Evolutionary conservation across 2,329 filamentous ascomycete species (phyloP).

Genomic region (Thelonectria olida): DNA sequence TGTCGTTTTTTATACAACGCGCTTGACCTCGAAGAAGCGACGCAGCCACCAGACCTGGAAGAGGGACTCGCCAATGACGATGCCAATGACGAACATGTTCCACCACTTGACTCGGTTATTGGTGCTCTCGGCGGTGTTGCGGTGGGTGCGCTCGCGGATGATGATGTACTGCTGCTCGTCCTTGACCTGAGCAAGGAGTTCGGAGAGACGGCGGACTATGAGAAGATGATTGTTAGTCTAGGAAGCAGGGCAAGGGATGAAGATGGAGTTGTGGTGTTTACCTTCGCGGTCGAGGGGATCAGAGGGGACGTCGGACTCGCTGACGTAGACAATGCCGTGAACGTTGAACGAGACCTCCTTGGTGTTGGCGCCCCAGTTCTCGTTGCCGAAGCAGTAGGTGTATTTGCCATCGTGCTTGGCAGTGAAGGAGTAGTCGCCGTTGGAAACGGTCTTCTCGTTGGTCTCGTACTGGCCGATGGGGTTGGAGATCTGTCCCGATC

Average conservation of each 20-base stretch:
- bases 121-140: conserved; percentile 98
- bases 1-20: conserved; percentile 61
- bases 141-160: conserved; percentile 91
- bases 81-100: conserved; percentile 94
- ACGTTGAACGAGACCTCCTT: conserved; percentile 99
- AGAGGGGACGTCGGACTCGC: conserved; percentile 82
- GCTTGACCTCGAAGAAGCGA: conserved; percentile 92
- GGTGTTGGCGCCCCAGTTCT: conserved; percentile 94
- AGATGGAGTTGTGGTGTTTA: conserved; percentile 53
- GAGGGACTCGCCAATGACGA: conserved; percentile 89
- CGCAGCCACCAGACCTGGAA: conserved; percentile 99
- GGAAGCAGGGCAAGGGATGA: neutral
- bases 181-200: conserved; percentile 90
- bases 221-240: conserved; percentile 19
- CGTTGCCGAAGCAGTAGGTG: conserved; percentile 98
- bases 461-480: conserved; percentile 79
- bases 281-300: conserved; percentile 93
- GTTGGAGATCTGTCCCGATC: conserved; percentile 72
- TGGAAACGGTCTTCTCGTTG: conserved; percentile 83
- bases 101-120: conserved; percentile 99
- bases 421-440: conserved; percentile 92
- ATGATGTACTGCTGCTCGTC: conserved; percentile 99
- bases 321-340: conserved; percentile 97
- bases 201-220: conserved; percentile 81
- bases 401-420: conserved; percentile 88